phyloP scores from a whole-genome alignment of 768 basidiomycete genomes.

The Suillus placidus region DNA sequence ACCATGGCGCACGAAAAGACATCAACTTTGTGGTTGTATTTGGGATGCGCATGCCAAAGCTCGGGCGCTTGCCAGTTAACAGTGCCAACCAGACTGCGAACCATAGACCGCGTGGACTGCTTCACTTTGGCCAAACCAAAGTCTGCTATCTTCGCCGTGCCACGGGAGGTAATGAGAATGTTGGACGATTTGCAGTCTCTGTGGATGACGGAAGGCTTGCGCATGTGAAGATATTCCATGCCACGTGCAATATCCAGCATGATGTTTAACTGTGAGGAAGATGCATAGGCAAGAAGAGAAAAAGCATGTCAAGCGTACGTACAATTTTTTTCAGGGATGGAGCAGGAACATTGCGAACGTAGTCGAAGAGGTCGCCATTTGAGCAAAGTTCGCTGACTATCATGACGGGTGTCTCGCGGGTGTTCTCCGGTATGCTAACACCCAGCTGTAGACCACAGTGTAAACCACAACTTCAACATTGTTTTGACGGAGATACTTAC shows the following conservation, averaged over 20 bases:
- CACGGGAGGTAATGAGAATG: constrained; percentile 92
- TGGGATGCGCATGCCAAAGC: constrained; percentile 95
- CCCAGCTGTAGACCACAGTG: constrained; percentile 63
- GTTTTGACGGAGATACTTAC: constrained; percentile 53
- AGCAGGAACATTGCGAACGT: constrained; percentile 78
- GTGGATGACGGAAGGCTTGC: constrained; percentile 94
- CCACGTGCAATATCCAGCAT: constrained; percentile 96
- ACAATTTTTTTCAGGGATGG: constrained; percentile 81
- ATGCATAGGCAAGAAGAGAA: constrained; percentile 16
- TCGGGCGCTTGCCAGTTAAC: constrained; percentile 99
- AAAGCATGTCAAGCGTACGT: constrained; percentile 33
- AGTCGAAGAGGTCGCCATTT: constrained; percentile 99
- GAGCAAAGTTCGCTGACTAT: constrained; percentile 97
- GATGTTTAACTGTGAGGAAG: constrained; percentile 64
- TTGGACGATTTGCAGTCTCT: constrained; percentile 99
- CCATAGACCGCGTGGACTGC: constrained; percentile 96
- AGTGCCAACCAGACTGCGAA: constrained; percentile 97
- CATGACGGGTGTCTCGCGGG: constrained; percentile 92
- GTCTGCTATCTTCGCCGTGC: constrained; percentile 96
- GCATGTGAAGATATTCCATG: constrained; percentile 89
- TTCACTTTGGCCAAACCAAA: constrained; percentile 99
- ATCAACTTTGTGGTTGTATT: constrained; percentile 98
- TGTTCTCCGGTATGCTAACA: constrained; percentile 95
- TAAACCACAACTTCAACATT: constrained; percentile 2
- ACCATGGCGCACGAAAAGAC: constrained; percentile 97